Evolutionary conservation across 164 flowering plant genomes (phyloP).

Genomic region (Taxillus chinensis): DNA sequence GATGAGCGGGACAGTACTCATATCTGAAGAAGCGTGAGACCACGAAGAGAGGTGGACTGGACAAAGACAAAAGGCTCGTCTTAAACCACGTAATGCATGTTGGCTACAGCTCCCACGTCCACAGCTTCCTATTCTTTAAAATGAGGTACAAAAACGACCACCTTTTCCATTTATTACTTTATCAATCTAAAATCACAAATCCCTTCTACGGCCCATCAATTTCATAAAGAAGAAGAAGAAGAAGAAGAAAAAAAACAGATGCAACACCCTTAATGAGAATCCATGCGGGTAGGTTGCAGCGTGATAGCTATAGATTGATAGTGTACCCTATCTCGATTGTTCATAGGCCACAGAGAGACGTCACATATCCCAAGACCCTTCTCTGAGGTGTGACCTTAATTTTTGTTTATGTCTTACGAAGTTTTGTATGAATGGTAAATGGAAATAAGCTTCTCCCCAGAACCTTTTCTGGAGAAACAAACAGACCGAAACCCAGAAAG

Average conservation of each 20-base stretch:
- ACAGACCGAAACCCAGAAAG: slow-evolving; percentile 11
- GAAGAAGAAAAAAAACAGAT: no score
- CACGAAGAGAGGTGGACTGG: background rate
- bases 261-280: no score
- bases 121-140: slow-evolving; percentile 6
- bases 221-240: no score
- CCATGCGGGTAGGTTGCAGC: background rate
- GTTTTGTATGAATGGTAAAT: slow-evolving; percentile 28
- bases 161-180: background rate
- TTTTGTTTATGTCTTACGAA: background rate
- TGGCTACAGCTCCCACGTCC: slow-evolving; percentile 1
- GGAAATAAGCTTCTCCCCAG: slow-evolving; percentile 12
- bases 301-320: background rate
- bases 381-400: background rate
- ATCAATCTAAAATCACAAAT: background rate
- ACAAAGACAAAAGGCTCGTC: slow-evolving; percentile 9
- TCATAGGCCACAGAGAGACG: background rate
- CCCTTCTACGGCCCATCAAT: no score
- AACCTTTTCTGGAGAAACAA: slow-evolving; percentile 3
- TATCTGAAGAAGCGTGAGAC: no score
- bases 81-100: slow-evolving; percentile 18
- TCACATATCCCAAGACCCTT: background rate
- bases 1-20: no score
- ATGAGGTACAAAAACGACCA: slow-evolving; percentile 20
- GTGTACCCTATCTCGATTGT: background rate